Conservation (phyloP, 2,329 filamentous ascomycete genomes). For the Venturia nashicola region DNA sequence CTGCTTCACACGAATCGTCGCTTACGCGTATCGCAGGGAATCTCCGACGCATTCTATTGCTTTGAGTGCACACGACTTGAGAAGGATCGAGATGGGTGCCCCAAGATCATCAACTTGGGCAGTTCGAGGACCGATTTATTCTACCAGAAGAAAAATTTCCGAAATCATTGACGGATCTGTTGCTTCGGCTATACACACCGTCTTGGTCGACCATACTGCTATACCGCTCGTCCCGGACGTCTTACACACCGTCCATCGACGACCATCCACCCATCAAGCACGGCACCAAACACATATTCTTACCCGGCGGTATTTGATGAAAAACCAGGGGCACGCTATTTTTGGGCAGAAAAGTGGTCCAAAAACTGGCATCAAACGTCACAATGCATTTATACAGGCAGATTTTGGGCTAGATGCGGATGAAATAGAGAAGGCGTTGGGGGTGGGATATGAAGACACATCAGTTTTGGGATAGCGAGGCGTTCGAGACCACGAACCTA, state of each 20-base stretch:
- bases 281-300: not conserved
- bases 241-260: not conserved
- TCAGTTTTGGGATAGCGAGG: not conserved
- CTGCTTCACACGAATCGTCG: no score
- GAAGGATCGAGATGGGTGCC: slow-evolving; percentile 94
- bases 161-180: slow-evolving; percentile 36
- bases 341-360: not conserved
- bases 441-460: not conserved
- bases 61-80: slow-evolving; percentile 96
- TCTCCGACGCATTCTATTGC: slow-evolving; percentile 97
- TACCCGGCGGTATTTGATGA: not conserved
- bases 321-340: not conserved
- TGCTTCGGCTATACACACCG: not conserved
- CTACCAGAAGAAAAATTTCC: slow-evolving; percentile 61
- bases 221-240: not conserved
- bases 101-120: slow-evolving; percentile 97
- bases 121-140: slow-evolving; percentile 89
- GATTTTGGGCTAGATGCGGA: not conserved
- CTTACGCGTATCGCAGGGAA: slow-evolving; percentile 42
- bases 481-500: not conserved
- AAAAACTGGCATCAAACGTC: not conserved
- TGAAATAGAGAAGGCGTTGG: not conserved
- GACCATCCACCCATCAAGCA: not conserved
- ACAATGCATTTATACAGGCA: not conserved
- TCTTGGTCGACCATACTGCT: not conserved